Evolutionary conservation across 306 rosid species (phyloP).

Genomic region (Sicyos baderoa): DNA sequence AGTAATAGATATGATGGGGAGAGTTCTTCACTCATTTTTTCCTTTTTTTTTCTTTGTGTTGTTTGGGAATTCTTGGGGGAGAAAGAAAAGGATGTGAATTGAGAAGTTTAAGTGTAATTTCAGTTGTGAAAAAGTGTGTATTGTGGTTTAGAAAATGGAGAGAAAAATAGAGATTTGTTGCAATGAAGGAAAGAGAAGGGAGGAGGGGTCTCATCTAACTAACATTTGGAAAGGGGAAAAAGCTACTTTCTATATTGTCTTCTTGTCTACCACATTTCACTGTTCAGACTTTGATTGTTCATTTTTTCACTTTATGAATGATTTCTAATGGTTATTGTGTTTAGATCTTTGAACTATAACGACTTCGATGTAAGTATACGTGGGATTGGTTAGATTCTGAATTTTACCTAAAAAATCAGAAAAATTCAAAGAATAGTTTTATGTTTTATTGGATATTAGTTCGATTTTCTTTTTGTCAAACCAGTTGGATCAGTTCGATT

Average conservation of each 20-base stretch:
- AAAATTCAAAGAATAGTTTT: too few species aligned
- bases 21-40: slow-evolving; percentile 25
- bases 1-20: slow-evolving; percentile 42
- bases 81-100: slow-evolving; percentile 3
- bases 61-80: slow-evolving; percentile 2
- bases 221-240: slow-evolving; percentile 25
- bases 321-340: neutral
- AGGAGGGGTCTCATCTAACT: slow-evolving; percentile 13
- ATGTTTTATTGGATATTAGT: too few species aligned
- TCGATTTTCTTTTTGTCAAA: too few species aligned
- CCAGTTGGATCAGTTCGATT: too few species aligned
- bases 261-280: neutral
- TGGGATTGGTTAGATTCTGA: too few species aligned
- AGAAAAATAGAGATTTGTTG: slow-evolving; percentile 48
- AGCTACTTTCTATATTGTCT: slow-evolving; percentile 15
- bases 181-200: slow-evolving; percentile 39
- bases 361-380: too few species aligned
- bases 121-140: neutral
- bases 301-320: neutral
- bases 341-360: neutral
- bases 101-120: neutral
- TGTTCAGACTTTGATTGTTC: neutral
- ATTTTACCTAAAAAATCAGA: too few species aligned
- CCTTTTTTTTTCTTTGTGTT: neutral
- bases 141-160: neutral